Evolutionary conservation across 2,329 filamentous ascomycete genomes (phyloP), one percentile per base, ranked within the genome.

Genomic region (Didymella arachidicola): DNA sequence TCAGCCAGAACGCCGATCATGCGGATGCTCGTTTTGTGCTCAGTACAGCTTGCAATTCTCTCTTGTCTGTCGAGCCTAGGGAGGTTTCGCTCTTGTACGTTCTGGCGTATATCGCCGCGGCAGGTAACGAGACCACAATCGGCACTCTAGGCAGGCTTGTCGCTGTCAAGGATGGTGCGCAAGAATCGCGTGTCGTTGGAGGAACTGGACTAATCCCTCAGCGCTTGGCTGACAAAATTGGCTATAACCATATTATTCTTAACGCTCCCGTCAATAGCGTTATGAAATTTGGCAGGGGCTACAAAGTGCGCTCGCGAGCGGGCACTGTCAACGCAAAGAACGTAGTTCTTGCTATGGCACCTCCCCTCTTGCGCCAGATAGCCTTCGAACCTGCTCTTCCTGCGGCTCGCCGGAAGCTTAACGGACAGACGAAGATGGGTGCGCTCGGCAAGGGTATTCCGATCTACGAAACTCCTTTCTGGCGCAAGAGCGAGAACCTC

Each of bases 401-500:
- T 0, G 30, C 63, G 0, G 59, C 64, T 2, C 84, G 83, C 62
- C 65, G 69, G n/a, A 66, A 72, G 0, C 68, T 79, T 42, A 62
- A 72, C 12, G 64, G 77, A 3, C 72, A 77, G 0, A 76, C 76
- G 6, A 68, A 62, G 0, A 78, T 81, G 38, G 83, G 83, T 3
- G 80, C 81, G 59, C 84, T 84, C 63, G 80, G 78, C 48, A 86
- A 87, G 67, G 79, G 79, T 6, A 83, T 86, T 51, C 65, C 82
- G 10, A 72, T 79, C 29, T 85, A 80, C 68, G 55, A 69, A 0
- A 66, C 67, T 4, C 79, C 82, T 0, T 85, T 79, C 68, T 86
- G 84, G 84, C 67, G 74, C 1, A 65, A 74, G 0, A 56, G 69
- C 1, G 79, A 80, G 0, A 57, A 59, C 2, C 76, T 81, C 34